Evolutionary conservation across 2,329 filamentous ascomycete species (phyloP).

Genomic region (Alternaria solani): DNA sequence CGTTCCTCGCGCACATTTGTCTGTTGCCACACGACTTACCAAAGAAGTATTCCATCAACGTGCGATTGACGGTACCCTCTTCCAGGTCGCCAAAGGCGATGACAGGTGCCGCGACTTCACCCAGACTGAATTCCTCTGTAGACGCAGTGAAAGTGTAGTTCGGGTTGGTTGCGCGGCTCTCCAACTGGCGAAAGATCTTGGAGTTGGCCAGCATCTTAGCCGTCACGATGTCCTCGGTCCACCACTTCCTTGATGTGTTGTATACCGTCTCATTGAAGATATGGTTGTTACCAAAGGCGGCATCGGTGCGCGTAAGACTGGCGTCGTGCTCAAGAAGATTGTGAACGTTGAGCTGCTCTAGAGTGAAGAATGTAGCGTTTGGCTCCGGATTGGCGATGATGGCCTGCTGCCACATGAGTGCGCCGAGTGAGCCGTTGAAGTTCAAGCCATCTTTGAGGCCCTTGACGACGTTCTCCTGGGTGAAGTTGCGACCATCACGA

Average conservation of each 20-base stretch:
- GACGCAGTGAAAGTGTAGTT: conserved; percentile 57
- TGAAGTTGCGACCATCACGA: conserved; percentile 46
- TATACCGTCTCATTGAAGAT: conserved; percentile 64
- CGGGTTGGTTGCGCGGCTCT: conserved; percentile 59
- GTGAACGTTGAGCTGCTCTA: conserved; percentile 57
- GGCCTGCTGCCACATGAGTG: conserved; percentile 56
- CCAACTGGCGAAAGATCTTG: conserved; percentile 56
- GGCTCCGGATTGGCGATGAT: conserved; percentile 42
- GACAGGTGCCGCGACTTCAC: conserved; percentile 61
- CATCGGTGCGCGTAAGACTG: conserved; percentile 59
- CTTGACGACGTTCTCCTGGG: conserved; percentile 46
- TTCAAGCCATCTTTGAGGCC: conserved; percentile 55
- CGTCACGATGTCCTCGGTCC: conserved; percentile 53
- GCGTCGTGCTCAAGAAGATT: conserved; percentile 61
- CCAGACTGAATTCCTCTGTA: conserved; percentile 58
- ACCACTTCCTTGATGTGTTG: conserved; percentile 57
- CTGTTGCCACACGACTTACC: conserved; percentile 42
- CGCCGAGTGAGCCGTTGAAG: conserved; percentile 53
- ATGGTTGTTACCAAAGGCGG: conserved; percentile 61
- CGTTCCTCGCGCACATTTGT: not conserved
- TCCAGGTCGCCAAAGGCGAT: conserved; percentile 59
- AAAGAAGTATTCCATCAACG: conserved; percentile 58
- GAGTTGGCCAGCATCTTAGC: conserved; percentile 51
- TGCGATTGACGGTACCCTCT: conserved; percentile 51
- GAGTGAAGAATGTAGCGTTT: conserved; percentile 41